Evolutionary conservation across 306 rosid species (phyloP).

Genomic region (Inga oerstediana): DNA sequence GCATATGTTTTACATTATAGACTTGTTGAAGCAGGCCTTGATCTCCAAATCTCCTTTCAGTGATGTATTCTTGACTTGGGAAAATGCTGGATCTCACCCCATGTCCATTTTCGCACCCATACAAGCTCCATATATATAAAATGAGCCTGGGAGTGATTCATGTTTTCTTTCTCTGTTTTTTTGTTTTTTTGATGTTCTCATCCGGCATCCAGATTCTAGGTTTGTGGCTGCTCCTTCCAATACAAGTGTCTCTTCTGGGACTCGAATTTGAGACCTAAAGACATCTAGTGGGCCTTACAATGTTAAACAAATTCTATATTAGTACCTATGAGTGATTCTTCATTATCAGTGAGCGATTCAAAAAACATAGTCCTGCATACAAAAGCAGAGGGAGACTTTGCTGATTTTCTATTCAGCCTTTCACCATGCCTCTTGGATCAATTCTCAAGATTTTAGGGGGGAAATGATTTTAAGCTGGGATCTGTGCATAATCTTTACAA

Average conservation of each 20-base stretch:
- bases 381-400: constrained; percentile 8
- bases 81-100: neutral
- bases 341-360: neutral
- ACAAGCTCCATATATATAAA: too few species aligned
- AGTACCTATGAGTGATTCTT: neutral
- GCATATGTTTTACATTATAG: too few species aligned
- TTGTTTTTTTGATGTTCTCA: too few species aligned
- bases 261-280: too few species aligned
- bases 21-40: constrained; percentile 1
- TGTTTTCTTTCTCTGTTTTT: too few species aligned
- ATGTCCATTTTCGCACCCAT: neutral
- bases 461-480: neutral
- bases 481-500: constrained; percentile 4
- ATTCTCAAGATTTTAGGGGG: too few species aligned
- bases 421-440: neutral
- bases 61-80: too few species aligned
- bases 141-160: too few species aligned
- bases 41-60: constrained; percentile 3
- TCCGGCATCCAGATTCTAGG: accelerated
- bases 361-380: neutral
- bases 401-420: constrained; percentile 29
- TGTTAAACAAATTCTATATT: neutral
- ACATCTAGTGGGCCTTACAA: neutral
- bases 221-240: too few species aligned
- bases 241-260: too few species aligned